Percentiles rank a stretch among this genome's conserved stretches.
Evolutionary conservation across 345 rosid genomes (phyloP).

Genomic region (Erodium maritimum): DNA sequence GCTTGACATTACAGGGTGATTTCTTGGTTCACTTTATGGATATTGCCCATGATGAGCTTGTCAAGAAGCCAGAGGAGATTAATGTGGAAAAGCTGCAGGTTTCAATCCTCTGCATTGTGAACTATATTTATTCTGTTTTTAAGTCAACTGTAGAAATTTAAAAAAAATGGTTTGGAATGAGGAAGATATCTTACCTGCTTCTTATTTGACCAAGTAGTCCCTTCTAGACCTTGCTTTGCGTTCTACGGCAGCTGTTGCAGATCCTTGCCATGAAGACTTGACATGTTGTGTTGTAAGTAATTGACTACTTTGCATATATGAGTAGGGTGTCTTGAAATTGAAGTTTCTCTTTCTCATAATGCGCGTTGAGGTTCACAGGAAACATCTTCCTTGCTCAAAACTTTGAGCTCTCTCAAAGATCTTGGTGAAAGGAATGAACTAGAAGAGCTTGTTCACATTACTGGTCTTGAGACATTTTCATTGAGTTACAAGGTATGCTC

Average conservation of each 20-base stretch:
- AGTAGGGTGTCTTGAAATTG: background rate
- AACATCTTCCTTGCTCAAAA: slow-evolving; percentile 68
- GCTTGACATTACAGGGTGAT: slow-evolving; percentile 54
- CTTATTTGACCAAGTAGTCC: slow-evolving; percentile 30
- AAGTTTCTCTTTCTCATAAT: slow-evolving; percentile 10
- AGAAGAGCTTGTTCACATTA: slow-evolving; percentile 64
- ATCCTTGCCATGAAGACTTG: slow-evolving; percentile 93
- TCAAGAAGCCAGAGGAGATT: slow-evolving; percentile 65
- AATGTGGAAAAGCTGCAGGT: slow-evolving; percentile 95
- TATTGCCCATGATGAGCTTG: slow-evolving; percentile 87
- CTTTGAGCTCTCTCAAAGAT: slow-evolving; percentile 53
- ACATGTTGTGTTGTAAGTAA: slow-evolving; percentile 82
- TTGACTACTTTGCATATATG: background rate
- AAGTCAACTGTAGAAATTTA: background rate
- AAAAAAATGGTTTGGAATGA: background rate
- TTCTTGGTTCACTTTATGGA: slow-evolving; percentile 98
- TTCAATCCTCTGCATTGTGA: background rate
- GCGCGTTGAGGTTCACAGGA: slow-evolving; percentile 44
- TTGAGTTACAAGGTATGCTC: slow-evolving; percentile 82
- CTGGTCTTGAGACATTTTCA: slow-evolving; percentile 92
- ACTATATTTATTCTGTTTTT: background rate
- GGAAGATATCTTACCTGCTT: background rate
- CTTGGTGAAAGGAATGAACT: slow-evolving; percentile 35
- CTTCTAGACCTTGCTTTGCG: slow-evolving; percentile 93
- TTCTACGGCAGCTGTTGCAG: slow-evolving; percentile 91